Base-by-base conservation (phyloP, 2,329 filamentous ascomycete genomes). In the Penicillium hesseltinei region DNA sequence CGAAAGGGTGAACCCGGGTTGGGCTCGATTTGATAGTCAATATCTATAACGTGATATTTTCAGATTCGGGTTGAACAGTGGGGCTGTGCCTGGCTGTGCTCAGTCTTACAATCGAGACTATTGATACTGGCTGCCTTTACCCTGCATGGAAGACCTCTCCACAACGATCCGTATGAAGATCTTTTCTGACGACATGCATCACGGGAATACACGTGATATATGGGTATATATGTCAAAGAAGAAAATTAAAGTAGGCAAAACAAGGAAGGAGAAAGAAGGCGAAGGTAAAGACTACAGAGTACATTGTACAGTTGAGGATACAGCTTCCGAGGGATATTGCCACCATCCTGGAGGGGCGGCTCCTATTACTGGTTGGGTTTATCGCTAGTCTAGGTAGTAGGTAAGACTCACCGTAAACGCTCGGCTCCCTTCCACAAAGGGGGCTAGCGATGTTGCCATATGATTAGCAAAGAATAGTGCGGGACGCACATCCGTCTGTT, bases 71-170 rank as follows among this genome's bases (percentile, higher is more conserved):
- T 19, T 19, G 23, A 33, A 19, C 29, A 17, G 31, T 29, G 36
- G 40, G 33, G 45, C 52, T 23, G 35, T 57, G 33, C 33, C 42
- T 56, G 40, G 25, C 2, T 0, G 29, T 36, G 10, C 35, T 45
- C 9, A 38, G 17, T 19, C 29, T 38, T 42, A n/a, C 23, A 29
- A 48, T 48, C 15, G 23, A 39, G 39, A 33, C 55, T 54, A 49
- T 49, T 54, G 43, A 47, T 45, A 39, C 11, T 47, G 51, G 25
- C 27, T 54, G 50, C 23, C 38, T 54, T n/a, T 47, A n/a, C 42
- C 42, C 54, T 57, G 49, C 54, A 57, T 53, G 6, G 29, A 51
- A 36, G 29, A 36, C 31, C 49, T 21, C 50, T 42, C 27, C 15
- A 33, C 35, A 49, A 42, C 13, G 17, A 47, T 40, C 40, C 23